A percentile compares a stretch with the other conserved stretches of the same genome.
Evolutionary conservation across 345 rosid species (phyloP).

Genomic region (Arabis alpina): DNA sequence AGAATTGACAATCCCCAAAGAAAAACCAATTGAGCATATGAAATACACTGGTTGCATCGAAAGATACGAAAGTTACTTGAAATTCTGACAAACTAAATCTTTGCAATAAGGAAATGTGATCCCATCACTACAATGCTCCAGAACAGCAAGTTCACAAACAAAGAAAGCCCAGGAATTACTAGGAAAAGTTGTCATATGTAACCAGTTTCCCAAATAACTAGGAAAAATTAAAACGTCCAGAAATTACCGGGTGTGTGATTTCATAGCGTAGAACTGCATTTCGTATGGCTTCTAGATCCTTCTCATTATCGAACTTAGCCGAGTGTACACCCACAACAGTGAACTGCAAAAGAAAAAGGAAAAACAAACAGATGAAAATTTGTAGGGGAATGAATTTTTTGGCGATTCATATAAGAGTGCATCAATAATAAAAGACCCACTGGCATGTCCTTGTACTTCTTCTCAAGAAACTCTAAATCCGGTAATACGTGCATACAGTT

Average conservation of each 20-base stretch:
- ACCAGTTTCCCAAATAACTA: background rate
- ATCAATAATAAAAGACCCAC: constrained; percentile 50
- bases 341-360: constrained; percentile 52
- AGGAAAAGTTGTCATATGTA: background rate
- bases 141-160: constrained; percentile 3
- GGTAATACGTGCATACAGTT: constrained; percentile 95
- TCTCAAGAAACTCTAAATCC: constrained; percentile 87
- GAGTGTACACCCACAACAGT: constrained; percentile 97
- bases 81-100: background rate
- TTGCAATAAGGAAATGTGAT: constrained; percentile 4
- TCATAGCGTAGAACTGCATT: constrained; percentile 88
- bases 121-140: constrained; percentile 8
- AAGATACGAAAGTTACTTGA: background rate
- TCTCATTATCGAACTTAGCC: constrained; percentile 96
- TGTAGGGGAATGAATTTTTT: background rate
- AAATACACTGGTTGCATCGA: background rate
- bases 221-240: no score
- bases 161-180: background rate
- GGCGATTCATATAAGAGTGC: constrained; percentile 3
- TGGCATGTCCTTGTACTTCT: constrained; percentile 84
- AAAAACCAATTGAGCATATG: background rate
- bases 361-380: background rate
- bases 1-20: background rate
- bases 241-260: constrained; percentile 81
- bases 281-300: constrained; percentile 91